Conservation (phyloP, 1,139 yeast genomes). For the Taphrina confusa region DNA sequence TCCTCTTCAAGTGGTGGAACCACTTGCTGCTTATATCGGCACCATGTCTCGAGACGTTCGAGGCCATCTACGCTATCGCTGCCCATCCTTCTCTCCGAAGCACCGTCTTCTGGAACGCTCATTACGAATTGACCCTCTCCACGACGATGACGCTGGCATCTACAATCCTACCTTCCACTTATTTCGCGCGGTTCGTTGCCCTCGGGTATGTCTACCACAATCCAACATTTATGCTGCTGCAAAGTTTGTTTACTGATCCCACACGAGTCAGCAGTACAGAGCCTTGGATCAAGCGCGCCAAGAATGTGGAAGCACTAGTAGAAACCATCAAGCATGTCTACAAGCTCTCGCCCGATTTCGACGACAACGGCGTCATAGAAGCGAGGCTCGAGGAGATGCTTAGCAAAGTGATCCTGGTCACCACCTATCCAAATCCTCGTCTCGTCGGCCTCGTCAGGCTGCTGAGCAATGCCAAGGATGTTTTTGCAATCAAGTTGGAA, state of each 20-base stretch:
- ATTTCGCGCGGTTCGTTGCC: conserved; percentile 16
- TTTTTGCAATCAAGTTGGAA: conserved; percentile 15
- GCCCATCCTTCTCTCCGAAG: conserved; percentile 17
- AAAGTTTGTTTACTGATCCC: conserved; percentile 16
- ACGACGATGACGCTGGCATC: conserved; percentile 10
- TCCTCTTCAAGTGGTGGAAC: conserved; percentile 34
- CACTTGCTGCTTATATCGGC: conserved; percentile 21
- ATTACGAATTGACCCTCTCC: conserved; percentile 28
- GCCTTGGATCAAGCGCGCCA: conserved; percentile 22
- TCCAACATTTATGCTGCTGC: conserved; percentile 16
- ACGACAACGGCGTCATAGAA: conserved; percentile 13
- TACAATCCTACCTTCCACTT: conserved; percentile 3
- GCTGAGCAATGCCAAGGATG: conserved; percentile 2
- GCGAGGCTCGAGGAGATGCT: conserved; percentile 24
- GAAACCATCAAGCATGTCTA: conserved; percentile 18
- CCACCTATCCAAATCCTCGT: conserved; percentile 22
- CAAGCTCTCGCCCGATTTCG: not conserved
- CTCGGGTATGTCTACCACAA: conserved; percentile 20
- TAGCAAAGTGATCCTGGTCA: conserved; percentile 14
- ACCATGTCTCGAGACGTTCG: conserved; percentile 12
- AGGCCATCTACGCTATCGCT: conserved; percentile 25
- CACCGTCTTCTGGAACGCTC: conserved; percentile 26
- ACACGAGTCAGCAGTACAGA: conserved; percentile 11
- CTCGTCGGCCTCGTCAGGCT: conserved; percentile 11
- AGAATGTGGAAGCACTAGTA: conserved; percentile 19